phyloP scores from a whole-genome alignment of 2,329 filamentous ascomycete genomes.

The Orbilia brochopaga region DNA sequence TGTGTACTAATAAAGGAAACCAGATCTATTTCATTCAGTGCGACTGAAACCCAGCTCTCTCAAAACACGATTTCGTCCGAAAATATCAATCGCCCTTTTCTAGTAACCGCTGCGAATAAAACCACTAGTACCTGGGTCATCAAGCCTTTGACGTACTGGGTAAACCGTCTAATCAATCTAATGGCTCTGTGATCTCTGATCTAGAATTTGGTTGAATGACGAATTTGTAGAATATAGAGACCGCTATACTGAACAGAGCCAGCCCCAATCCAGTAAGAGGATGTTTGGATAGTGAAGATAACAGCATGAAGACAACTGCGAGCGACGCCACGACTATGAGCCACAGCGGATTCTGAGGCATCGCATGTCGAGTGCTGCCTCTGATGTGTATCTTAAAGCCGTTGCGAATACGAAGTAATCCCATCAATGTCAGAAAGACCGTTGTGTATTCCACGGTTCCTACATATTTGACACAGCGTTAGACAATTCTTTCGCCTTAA shows the following conservation, averaged over 20 bases:
- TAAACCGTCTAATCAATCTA: not conserved
- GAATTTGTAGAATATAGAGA: not conserved
- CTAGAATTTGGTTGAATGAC: not conserved
- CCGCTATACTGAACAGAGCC: not conserved
- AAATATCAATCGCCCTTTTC: too few relatives aligned
- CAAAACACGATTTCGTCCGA: too few relatives aligned
- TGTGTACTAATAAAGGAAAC: too few relatives aligned
- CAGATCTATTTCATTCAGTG: too few relatives aligned
- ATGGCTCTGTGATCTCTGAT: not conserved
- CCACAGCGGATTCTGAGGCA: not conserved
- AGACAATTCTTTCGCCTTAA: not conserved
- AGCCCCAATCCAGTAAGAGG: not conserved
- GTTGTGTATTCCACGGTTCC: not conserved
- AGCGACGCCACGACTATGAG: not conserved
- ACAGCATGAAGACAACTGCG: not conserved
- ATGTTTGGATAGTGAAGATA: slow-evolving; percentile 1
- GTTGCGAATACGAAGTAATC: not conserved
- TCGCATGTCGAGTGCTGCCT: not conserved
- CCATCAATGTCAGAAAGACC: not conserved
- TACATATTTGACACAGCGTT: not conserved
- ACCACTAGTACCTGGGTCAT: too few relatives aligned
- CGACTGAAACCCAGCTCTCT: too few relatives aligned
- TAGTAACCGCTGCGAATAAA: too few relatives aligned
- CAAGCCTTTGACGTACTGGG: too few relatives aligned
- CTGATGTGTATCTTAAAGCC: not conserved